Evolutionary conservation across 1,284 basidiomycete species (phyloP).

Genomic region (Boletus semigastroideus): DNA sequence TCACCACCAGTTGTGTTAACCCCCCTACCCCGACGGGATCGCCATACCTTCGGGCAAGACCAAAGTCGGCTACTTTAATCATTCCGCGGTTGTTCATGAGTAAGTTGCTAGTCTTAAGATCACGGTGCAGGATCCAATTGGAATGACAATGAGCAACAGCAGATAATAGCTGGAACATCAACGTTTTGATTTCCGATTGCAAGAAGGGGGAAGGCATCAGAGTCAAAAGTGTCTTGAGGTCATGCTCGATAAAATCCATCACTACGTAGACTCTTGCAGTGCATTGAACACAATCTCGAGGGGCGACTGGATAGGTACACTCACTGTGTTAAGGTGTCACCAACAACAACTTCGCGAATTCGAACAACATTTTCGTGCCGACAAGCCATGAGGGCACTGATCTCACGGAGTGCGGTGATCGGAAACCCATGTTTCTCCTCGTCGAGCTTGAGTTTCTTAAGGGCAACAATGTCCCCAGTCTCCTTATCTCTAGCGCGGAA

Average conservation of each 20-base stretch:
- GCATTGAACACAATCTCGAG: conserved; percentile 16
- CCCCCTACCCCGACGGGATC: conserved; percentile 92
- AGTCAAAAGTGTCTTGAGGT: conserved; percentile 93
- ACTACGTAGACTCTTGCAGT: conserved; percentile 89
- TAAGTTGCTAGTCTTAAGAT: conserved; percentile 96
- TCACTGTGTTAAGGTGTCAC: conserved; percentile 98
- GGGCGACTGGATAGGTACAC: conserved; percentile 33
- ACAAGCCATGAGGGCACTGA: conserved; percentile 92
- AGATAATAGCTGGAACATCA: conserved; percentile 92
- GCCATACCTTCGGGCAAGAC: conserved; percentile 91
- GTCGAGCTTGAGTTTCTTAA: conserved; percentile 98
- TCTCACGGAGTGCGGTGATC: conserved; percentile 93
- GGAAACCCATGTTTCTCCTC: conserved; percentile 98
- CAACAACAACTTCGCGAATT: conserved; percentile 95
- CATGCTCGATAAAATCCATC: conserved; percentile 99
- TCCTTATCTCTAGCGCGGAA: conserved; percentile 93
- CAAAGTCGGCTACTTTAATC: conserved; percentile 99
- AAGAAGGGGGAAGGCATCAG: conserved; percentile 94
- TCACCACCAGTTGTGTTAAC: conserved; percentile 97
- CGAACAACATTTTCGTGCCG: conserved; percentile 94
- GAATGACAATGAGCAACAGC: conserved; percentile 91
- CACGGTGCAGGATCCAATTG: conserved; percentile 97
- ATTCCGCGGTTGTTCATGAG: conserved; percentile 99
- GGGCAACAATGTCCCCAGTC: conserved; percentile 91
- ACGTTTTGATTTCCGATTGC: conserved; percentile 96